Conservation (phyloP, 2,329 filamentous ascomycete genomes). For the Penicillium vulpinum region DNA sequence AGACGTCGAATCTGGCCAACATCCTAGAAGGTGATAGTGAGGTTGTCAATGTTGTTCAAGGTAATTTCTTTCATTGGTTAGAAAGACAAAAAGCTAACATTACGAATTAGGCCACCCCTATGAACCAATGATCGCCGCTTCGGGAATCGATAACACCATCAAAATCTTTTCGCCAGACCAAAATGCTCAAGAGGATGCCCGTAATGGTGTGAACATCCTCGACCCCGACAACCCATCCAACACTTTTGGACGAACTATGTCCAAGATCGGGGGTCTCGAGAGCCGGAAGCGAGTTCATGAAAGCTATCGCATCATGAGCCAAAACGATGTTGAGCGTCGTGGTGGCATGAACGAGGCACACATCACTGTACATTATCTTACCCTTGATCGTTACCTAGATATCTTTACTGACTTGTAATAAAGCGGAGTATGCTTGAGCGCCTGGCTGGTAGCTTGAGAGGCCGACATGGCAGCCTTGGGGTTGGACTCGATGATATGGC, state of each 20-base stretch:
- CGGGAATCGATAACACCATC: slow-evolving; percentile 67
- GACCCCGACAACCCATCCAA: slow-evolving; percentile 47
- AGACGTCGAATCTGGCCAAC: slow-evolving; percentile 61
- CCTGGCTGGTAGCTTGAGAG: slow-evolving; percentile 44
- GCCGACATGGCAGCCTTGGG: slow-evolving; percentile 34
- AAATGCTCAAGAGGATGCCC: slow-evolving; percentile 57
- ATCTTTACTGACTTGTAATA: slow-evolving; percentile 23
- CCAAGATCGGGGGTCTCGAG: slow-evolving; percentile 48
- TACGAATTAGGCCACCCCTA: slow-evolving; percentile 59
- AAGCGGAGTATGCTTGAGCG: slow-evolving; percentile 50
- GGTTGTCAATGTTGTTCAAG: slow-evolving; percentile 69
- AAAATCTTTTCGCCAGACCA: slow-evolving; percentile 67
- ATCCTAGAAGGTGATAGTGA: slow-evolving; percentile 67
- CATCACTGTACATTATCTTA: slow-evolving; percentile 51
- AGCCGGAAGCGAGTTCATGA: slow-evolving; percentile 62
- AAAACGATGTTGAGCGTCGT: slow-evolving; percentile 62
- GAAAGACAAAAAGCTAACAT: slow-evolving; percentile 14
- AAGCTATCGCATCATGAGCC: slow-evolving; percentile 61
- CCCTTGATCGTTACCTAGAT: neutral
- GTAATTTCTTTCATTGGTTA: slow-evolving; percentile 31
- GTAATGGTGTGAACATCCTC: slow-evolving; percentile 58
- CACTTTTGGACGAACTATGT: slow-evolving; percentile 28
- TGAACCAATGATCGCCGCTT: slow-evolving; percentile 65
- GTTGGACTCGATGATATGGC: slow-evolving; percentile 25
- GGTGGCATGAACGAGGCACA: slow-evolving; percentile 59